Evolutionary conservation across 345 rosid genomes (phyloP).

Genomic region (Kandelia obovata): DNA sequence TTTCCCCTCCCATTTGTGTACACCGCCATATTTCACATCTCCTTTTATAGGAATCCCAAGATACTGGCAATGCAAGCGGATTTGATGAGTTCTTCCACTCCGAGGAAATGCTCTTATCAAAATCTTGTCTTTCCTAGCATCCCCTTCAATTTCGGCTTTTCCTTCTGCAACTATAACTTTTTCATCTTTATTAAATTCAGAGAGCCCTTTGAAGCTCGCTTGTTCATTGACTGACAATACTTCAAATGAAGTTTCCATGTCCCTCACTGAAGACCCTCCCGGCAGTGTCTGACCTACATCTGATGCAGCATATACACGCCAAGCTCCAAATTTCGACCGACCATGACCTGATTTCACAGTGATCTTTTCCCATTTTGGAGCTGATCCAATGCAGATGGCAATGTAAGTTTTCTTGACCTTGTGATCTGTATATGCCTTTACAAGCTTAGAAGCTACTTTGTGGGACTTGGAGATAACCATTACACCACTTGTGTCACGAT

Average conservation of each 20-base stretch:
- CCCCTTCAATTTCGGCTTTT: slow-evolving; percentile 29
- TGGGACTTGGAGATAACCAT: slow-evolving; percentile 82
- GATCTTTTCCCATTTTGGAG: slow-evolving; percentile 64
- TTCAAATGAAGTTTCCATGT: slow-evolving; percentile 85
- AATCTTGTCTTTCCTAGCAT: slow-evolving; percentile 42
- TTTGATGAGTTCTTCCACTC: slow-evolving; percentile 94
- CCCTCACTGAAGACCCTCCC: slow-evolving; percentile 73
- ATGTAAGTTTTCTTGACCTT: slow-evolving; percentile 65
- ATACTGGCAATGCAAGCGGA: slow-evolving; percentile 85
- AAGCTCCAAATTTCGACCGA: slow-evolving; percentile 83
- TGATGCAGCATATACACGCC: slow-evolving; percentile 79
- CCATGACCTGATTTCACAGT: slow-evolving; percentile 87
- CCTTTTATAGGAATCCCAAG: slow-evolving; percentile 76
- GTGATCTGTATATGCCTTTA: slow-evolving; percentile 79
- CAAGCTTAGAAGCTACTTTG: slow-evolving; percentile 78
- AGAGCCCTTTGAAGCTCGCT: slow-evolving; percentile 19
- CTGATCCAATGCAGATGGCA: slow-evolving; percentile 60
- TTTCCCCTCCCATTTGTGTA: slow-evolving; percentile 61
- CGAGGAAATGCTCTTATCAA: slow-evolving; percentile 70
- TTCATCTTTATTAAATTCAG: slow-evolving; percentile 24
- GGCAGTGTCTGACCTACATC: slow-evolving; percentile 75
- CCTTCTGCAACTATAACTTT: slow-evolving; percentile 43
- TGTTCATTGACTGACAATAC: slow-evolving; percentile 56
- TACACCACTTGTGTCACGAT: slow-evolving; percentile 88
- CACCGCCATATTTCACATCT: slow-evolving; percentile 89